Evolutionary conservation across 2,329 filamentous ascomycete species (phyloP).

Genomic region (Rhynchosporium agropyri): DNA sequence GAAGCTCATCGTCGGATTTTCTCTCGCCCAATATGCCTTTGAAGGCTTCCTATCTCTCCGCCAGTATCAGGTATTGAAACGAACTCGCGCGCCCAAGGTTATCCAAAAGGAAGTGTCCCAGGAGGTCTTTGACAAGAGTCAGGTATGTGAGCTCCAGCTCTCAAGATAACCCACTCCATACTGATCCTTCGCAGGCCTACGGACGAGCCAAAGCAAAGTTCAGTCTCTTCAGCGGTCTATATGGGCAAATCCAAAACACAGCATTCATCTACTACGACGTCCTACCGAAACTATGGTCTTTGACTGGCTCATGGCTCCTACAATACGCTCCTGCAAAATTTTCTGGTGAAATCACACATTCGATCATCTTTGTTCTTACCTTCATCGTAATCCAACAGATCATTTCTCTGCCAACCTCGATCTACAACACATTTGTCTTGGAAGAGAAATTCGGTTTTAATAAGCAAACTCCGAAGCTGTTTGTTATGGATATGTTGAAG

Average conservation of each 20-base stretch:
- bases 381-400: slow-evolving; percentile 83
- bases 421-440: slow-evolving; percentile 94
- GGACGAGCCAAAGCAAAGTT: slow-evolving; percentile 95
- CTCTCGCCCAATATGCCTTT: slow-evolving; percentile 84
- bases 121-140: slow-evolving; percentile 91
- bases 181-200: slow-evolving; percentile 63
- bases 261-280: slow-evolving; percentile 89
- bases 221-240: slow-evolving; percentile 77
- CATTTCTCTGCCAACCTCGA: slow-evolving; percentile 75
- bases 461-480: slow-evolving; percentile 90
- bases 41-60: slow-evolving; percentile 88
- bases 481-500: slow-evolving; percentile 90
- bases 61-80: slow-evolving; percentile 85
- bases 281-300: slow-evolving; percentile 85
- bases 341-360: slow-evolving; percentile 90
- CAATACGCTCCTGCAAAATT: slow-evolving; percentile 76
- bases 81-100: slow-evolving; percentile 79
- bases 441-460: slow-evolving; percentile 99
- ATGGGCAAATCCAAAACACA: slow-evolving; percentile 84
- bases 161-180: slow-evolving; percentile 1
- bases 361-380: slow-evolving; percentile 85
- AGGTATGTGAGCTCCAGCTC: slow-evolving; percentile 51
- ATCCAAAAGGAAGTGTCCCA: slow-evolving; percentile 85
- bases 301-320: slow-evolving; percentile 75
- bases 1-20: slow-evolving; percentile 92